These are phyloP conservation scores for Phoma herbarum DNA, from an alignment of 2,329 filamentous ascomycete genomes.

Conservation along the genomic window DNA sequence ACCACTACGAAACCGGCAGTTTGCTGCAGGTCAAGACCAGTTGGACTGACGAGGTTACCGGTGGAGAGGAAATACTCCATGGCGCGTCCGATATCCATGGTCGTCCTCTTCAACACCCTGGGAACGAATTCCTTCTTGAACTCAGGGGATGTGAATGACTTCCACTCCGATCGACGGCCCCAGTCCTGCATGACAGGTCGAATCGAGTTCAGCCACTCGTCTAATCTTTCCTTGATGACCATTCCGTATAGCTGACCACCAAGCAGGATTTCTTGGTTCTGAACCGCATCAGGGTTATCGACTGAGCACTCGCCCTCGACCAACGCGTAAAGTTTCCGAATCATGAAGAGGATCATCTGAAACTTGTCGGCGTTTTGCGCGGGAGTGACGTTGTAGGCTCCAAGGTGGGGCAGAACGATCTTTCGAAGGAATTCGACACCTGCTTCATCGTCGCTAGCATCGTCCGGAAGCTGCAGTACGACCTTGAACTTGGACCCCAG, in stretches of 20 bases:
- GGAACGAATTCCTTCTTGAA: conserved; percentile 81
- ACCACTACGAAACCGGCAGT: conserved; percentile 95
- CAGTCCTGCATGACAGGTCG: conserved; percentile 63
- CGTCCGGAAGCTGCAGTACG: conserved; percentile 83
- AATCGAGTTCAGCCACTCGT: conserved; percentile 83
- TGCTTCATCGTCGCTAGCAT: conserved; percentile 85
- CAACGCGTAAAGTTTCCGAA: conserved; percentile 90
- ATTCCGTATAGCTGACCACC: conserved; percentile 94
- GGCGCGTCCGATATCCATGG: conserved; percentile 85
- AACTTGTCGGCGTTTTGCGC: conserved; percentile 92
- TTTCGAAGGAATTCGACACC: conserved; percentile 90
- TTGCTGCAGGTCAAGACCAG: conserved; percentile 93
- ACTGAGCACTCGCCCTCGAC: conserved; percentile 91
- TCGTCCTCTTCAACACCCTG: conserved; percentile 80
- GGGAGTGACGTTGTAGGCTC: conserved; percentile 83
- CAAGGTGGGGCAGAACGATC: conserved; percentile 90
- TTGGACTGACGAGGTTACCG: conserved; percentile 89
- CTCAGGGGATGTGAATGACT: conserved; percentile 74
- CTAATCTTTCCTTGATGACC: conserved; percentile 92
- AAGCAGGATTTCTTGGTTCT: conserved; percentile 93
- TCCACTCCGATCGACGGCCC: conserved; percentile 60
- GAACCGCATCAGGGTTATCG: conserved; percentile 95
- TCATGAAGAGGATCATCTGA: conserved; percentile 93
- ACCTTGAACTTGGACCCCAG: conserved; percentile 91
- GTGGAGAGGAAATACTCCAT: conserved; percentile 97